Evolutionary conservation across 306 rosid species (phyloP).

Genomic region (Ceratonia siliqua): DNA sequence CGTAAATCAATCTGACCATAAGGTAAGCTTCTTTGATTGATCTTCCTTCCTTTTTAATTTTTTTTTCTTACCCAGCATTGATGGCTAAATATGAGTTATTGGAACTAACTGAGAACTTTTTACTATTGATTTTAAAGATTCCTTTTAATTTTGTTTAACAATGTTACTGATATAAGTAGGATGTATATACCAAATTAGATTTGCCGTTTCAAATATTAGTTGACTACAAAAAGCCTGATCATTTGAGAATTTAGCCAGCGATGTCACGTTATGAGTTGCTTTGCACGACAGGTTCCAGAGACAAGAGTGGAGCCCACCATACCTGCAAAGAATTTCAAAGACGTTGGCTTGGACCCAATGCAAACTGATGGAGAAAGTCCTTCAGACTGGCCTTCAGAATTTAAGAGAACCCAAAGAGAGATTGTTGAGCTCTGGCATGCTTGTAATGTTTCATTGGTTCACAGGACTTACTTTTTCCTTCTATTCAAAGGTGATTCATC

Average conservation of each 20-base stretch:
- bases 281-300: slow-evolving; percentile 49
- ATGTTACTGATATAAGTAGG: slow-evolving; percentile 17
- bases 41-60: neutral
- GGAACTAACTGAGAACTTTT: slow-evolving; percentile 13
- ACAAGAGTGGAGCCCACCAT: slow-evolving; percentile 31
- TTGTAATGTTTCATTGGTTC: slow-evolving; percentile 85
- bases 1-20: slow-evolving; percentile 42
- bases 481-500: slow-evolving; percentile 76
- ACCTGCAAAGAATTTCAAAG: slow-evolving; percentile 56
- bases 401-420: slow-evolving; percentile 74
- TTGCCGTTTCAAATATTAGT: neutral
- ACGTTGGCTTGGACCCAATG: slow-evolving; percentile 73
- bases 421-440: slow-evolving; percentile 81
- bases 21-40: slow-evolving; percentile 47
- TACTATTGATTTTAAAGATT: slow-evolving; percentile 4
- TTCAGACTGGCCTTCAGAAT: slow-evolving; percentile 81
- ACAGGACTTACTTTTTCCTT: slow-evolving; percentile 92
- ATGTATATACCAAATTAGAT: neutral
- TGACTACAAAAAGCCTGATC: slow-evolving; percentile 11
- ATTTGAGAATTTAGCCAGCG: slow-evolving; percentile 16
- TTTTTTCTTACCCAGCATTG: neutral
- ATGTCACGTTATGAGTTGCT: slow-evolving; percentile 26
- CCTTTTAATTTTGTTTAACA: neutral
- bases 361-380: slow-evolving; percentile 50
- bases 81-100: neutral